Evolutionary conservation across 257 asterid genomes (phyloP).

Genomic region (Solanum appendiculatum): DNA sequence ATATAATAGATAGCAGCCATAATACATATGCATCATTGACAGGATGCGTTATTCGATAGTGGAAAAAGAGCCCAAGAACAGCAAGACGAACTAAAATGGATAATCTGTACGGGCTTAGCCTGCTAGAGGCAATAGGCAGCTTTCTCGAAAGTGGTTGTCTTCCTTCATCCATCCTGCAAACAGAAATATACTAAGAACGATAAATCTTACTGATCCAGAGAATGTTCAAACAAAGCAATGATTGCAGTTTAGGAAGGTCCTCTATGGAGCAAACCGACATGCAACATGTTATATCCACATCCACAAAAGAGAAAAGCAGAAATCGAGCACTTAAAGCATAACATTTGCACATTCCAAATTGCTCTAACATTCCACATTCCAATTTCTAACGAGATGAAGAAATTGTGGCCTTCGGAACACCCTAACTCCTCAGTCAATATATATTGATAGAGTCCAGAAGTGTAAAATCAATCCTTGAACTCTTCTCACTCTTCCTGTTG

Average conservation of each 20-base stretch:
- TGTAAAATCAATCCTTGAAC: background rate
- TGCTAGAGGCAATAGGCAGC: conserved; percentile 81
- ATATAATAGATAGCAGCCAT: conserved; percentile 86
- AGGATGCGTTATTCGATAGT: conserved; percentile 83
- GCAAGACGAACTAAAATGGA: conserved; percentile 71
- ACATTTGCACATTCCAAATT: background rate
- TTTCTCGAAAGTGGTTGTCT: conserved; percentile 96
- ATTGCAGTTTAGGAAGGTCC: background rate
- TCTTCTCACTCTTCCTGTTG: background rate
- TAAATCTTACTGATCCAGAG: background rate
- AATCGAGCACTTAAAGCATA: background rate
- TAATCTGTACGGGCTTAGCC: conserved; percentile 81
- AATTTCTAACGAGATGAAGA: background rate
- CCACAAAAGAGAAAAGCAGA: background rate
- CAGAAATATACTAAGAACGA: background rate
- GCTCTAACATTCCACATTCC: too few relatives aligned
- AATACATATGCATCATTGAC: conserved; percentile 85
- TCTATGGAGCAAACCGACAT: background rate
- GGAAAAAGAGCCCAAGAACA: conserved; percentile 77
- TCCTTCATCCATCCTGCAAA: conserved; percentile 92
- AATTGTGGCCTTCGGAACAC: background rate
- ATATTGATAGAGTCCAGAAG: background rate
- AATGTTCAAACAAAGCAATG: background rate
- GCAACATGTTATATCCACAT: background rate
- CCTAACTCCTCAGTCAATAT: background rate